Evolutionary conservation across 169 alveolate species (phyloP), one percentile per base, ranked within the genome.

Genomic region (Plasmodium chabaudi): DNA sequence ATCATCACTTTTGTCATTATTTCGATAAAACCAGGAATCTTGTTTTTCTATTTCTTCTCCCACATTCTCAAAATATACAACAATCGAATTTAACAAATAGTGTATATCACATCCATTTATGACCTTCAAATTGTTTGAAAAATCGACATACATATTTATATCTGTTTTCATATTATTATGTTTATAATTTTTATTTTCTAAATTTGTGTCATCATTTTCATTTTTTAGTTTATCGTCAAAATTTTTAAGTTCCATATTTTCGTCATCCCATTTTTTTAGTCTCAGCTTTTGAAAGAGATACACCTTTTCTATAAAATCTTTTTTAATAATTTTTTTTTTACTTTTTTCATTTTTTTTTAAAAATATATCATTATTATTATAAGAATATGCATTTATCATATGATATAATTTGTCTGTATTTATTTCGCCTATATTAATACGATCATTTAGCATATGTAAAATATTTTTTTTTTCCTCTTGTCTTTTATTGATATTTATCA

Each of bases 21-120:
- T 27, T 17, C 79, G 51, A 59, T 86, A 86, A 86, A 86, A 86
- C 91, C 91, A 86, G 6, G 63, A 10, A 2, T 86, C 87, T 15
- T 60, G 55, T 64, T 86, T 77, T 23, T 86, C 87, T 15, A 86
- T 59, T 13, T 13, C 53, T 51, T 86, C 91, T 3, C 91, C 91
- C 1, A 86, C 75, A 53, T 86, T 86, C 60, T 86, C 91, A 21
- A 69, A 86, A 49, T 70, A 86, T 9, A 86, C 21, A 10, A 65
- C 39, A 69, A 86, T 51, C 13, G 87, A 69, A 53, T 86, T 44
- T 5, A 64, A 39, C 44, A 69, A 67, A 60, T 68, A 82, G 49
- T 68, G 68, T 47, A 82, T 57, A n/a, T 68, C 63, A 60, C 61
- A 56, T 15, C 42, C 59, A 51, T 57, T 19, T 21, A 15, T 19